Evolutionary conservation across 2,329 filamentous ascomycete genomes (phyloP).

Genomic region (Talaromyces funiculosus): DNA sequence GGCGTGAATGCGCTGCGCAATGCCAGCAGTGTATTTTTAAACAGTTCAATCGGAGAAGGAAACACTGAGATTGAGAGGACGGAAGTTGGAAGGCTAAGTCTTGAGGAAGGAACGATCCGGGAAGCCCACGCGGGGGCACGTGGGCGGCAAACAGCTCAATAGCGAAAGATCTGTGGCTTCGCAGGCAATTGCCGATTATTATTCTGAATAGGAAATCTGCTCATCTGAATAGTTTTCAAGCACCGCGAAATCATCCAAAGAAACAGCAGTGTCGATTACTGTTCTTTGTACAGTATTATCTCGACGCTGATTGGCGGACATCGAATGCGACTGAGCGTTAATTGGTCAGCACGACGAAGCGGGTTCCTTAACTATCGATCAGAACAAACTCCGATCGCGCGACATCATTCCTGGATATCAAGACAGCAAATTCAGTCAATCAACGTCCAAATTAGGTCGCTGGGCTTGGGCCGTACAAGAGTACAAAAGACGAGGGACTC

Average conservation of each 20-base stretch:
- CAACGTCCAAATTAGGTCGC: background rate
- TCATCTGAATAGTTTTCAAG: background rate
- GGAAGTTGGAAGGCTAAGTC: background rate
- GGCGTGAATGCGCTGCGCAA: background rate
- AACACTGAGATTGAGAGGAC: background rate
- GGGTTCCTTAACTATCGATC: background rate
- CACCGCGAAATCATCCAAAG: background rate
- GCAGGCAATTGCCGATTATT: background rate
- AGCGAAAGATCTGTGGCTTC: background rate
- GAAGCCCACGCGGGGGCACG: constrained; percentile 9
- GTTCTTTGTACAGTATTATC: background rate
- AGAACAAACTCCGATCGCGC: background rate
- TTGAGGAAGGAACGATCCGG: background rate
- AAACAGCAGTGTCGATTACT: too few relatives aligned
- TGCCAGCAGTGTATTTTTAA: background rate
- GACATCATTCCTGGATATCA: background rate
- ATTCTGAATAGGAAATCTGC: background rate
- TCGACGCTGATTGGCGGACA: constrained; percentile 2
- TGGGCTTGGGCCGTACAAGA: background rate
- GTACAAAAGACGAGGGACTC: background rate
- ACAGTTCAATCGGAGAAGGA: background rate
- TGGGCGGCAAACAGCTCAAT: background rate
- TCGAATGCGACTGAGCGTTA: background rate
- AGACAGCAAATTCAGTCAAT: background rate
- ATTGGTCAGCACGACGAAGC: background rate